These are phyloP conservation scores for Ustilaginoidea virens DNA, from an alignment of 2,329 filamentous ascomycete genomes.

Conservation along the genomic window DNA sequence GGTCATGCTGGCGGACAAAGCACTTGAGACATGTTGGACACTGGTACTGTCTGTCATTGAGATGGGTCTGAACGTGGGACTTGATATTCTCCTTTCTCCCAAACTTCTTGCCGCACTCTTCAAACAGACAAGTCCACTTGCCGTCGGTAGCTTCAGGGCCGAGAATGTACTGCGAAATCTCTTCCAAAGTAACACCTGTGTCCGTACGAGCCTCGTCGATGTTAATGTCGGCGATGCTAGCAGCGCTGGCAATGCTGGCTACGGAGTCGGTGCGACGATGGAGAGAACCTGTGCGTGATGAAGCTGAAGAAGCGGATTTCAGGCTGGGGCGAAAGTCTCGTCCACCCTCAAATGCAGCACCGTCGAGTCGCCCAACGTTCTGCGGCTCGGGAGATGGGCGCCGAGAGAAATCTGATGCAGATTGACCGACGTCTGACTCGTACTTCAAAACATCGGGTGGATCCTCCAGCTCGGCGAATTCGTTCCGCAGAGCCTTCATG, in stretches of 20 bases:
- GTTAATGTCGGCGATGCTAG: constrained; percentile 45
- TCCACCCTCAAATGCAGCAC: constrained; percentile 26
- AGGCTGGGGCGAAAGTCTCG: constrained; percentile 24
- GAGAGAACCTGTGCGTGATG: constrained; percentile 11
- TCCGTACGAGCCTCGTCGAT: constrained; percentile 53
- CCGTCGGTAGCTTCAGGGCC: constrained; percentile 58
- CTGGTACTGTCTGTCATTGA: constrained; percentile 88
- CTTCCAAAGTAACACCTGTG: constrained; percentile 76
- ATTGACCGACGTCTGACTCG: constrained; percentile 14
- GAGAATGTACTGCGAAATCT: constrained; percentile 61
- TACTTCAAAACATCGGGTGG: constrained; percentile 18
- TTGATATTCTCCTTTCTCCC: constrained; percentile 99
- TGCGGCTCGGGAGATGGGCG: constrained; percentile 30
- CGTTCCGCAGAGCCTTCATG: constrained; percentile 30
- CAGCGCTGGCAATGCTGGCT: constrained; percentile 40
- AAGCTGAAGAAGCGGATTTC: constrained; percentile 8
- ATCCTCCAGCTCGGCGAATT: constrained; percentile 25
- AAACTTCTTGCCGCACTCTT: constrained; percentile 76
- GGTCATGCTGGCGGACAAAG: constrained; percentile 92
- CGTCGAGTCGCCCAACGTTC: constrained; percentile 19
- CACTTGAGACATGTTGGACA: constrained; percentile 90
- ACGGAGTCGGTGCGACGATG: constrained; percentile 45
- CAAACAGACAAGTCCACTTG: constrained; percentile 64
- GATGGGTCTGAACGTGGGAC: constrained; percentile 93
- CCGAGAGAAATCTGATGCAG: constrained; percentile 34